Evolutionary conservation across 2,329 filamentous ascomycete genomes (phyloP), one percentile per base, ranked within the genome.

Genomic region (Kalaharituber pfeilii): DNA sequence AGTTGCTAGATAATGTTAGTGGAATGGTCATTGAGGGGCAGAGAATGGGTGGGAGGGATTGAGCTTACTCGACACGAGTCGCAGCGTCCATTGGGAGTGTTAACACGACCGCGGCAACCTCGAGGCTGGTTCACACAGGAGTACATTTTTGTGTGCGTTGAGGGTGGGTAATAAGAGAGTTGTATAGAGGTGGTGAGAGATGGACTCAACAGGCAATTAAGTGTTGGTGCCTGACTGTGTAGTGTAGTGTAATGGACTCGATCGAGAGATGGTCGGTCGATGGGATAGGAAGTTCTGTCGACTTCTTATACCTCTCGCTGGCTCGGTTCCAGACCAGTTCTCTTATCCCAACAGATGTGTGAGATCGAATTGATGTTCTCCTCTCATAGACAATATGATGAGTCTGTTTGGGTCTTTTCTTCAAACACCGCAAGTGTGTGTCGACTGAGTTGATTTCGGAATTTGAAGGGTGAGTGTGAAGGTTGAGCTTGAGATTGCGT

Each of bases 61-160:
- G 27, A 52, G 50, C 59, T 42, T 50, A 61, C 59, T 53, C 57
- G 54, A 26, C 59, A 61, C 28, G 54, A 57, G 26, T 61, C 59
- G 44, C 59, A 61, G 15, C 59, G 58, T 25, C 56, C 57, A 45
- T 55, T 55, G 26, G 53, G 36, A 28, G 52, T 56, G 29, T 61
- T 61, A 51, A 61, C 59, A 49, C 59, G 57, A 24, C 59, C 59
- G 33, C 59, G 58, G 52, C 59, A 61, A 54, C 59, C 59, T 55
- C 59, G 50, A 20, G 59, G 57, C 42, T 61, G 59, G 18, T 61
- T 61, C 50, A 61, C 57, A 29, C 59, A 61, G 24, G 58, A 60
- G 55, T 60, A 61, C 59, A 61, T 53, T 57, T 55, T 51, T n/a
- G n/a, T n/a, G n/a, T n/a, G n/a, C n/a, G n/a, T n/a, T n/a, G 45